Conservation (phyloP, 768 basidiomycete species). For the Heimioporus sp. region DNA sequence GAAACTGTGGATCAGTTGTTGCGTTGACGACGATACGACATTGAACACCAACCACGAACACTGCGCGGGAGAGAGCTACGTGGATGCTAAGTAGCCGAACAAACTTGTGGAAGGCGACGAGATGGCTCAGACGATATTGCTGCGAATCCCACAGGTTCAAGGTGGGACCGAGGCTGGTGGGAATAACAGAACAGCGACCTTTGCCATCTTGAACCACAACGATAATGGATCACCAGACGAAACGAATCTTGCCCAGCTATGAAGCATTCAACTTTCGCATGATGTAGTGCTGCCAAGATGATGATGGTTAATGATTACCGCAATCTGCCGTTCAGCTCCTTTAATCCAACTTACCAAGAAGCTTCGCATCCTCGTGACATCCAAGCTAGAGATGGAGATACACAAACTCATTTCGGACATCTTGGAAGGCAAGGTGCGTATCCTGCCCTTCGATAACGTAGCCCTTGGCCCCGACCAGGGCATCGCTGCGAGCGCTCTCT, state of each 20-base stretch:
- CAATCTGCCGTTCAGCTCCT: conserved; percentile 3
- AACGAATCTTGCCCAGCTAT: not conserved
- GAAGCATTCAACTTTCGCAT: not conserved
- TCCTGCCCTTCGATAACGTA: conserved; percentile 42
- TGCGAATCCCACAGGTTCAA: too few species aligned
- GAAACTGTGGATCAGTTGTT: too few species aligned
- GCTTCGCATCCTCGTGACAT: not conserved
- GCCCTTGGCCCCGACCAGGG: conserved; percentile 34
- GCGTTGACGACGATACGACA: too few species aligned
- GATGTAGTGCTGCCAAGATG: not conserved
- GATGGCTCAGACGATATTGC: too few species aligned
- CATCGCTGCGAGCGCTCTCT: conserved; percentile 50
- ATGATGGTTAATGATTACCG: not conserved
- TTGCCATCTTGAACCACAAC: too few species aligned
- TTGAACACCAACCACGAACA: too few species aligned
- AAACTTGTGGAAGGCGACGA: too few species aligned
- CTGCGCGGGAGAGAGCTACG: too few species aligned
- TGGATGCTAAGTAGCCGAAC: too few species aligned
- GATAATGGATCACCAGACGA: too few species aligned
- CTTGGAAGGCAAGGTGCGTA: conserved; percentile 29
- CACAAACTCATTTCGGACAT: conserved; percentile 15
- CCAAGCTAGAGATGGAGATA: conserved; percentile 7
- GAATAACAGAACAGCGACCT: too few species aligned
- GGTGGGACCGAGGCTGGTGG: too few species aligned
- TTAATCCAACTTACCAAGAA: conserved; percentile 3